Evolutionary conservation across 805 yeast genomes (phyloP), one percentile per base, ranked within the genome.

Genomic region (Yarrowia divulgata): DNA sequence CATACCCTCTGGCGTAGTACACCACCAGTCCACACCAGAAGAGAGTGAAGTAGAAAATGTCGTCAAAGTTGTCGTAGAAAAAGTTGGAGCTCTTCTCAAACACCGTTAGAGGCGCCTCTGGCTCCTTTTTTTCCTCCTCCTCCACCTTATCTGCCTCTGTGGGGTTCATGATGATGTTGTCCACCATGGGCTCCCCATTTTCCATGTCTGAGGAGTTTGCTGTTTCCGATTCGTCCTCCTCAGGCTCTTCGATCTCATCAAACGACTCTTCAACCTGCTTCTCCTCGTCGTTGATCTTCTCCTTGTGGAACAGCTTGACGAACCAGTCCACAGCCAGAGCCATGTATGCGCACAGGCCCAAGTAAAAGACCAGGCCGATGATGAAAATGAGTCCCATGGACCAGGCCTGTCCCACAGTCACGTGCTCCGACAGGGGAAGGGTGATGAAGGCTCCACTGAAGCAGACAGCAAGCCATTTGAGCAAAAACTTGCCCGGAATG

Each of bases 11-110:
- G 16, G 84, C 78, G 74, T 84, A 88, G 77, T 88, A 89, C 37
- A 88, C 79, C 1, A 90, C 89, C 12, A 88, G 70, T 0, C 93
- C 88, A 2, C 80, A 81, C 8, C 87, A 73, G 69, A 87, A 84
- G 12, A 90, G 70, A 0, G 80, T 50, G 0, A 74, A 69, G 75
- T 85, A 87, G 2, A 87, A 74, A 14, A 83, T 70, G 85, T 88
- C 87, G 76, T 88, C 92, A 69, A 87, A 81, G 73, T 86, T 78
- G 40, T 79, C 79, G 34, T 54, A 42, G 16, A 66, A 52, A 40
- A 50, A 50, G 34, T 43, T 42, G 42, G 68, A 48, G 37, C 29
- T 48, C 4, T 48, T 43, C 13, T 34, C 43, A 12, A 8, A 12
- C n/a, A 48, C 29, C 8, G 45, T 37, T 2, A 40, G 48, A 4